Base-by-base conservation (phyloP, 148 eudicot species). In the Spergularia marina region DNA sequence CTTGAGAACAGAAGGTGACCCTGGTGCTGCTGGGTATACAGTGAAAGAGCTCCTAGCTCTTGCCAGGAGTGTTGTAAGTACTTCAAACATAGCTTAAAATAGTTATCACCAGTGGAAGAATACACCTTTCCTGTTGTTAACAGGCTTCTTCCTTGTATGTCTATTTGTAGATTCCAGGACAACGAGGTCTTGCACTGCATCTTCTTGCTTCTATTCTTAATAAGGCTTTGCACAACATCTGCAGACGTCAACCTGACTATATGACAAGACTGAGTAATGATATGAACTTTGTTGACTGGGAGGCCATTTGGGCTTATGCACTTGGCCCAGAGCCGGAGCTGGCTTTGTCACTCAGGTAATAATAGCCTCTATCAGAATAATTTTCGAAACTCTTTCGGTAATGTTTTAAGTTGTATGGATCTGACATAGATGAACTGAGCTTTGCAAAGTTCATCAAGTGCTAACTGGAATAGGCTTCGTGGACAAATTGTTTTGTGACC, bases 251-350 rank as follows among this genome's bases (percentile, higher is more conserved):
- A 74, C 73, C 65, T 75, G 86, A 86, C 56, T 73, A 54, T 68
- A 77, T 70, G 61, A 56, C 74, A 65, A 72, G 10, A 44, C 30
- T 76, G 47, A 77, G 69, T 54, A 61, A 58, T 60, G 81, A 47
- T 61, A 75, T 47, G 39, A 78, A 70, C 58, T 58, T 55, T 71
- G 77, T 76, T 76, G 94, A 96, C 81, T 96, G 98, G 97, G 89
- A 78, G 68, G 99, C 98, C 71, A 75, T 95, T 61, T 95, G 97
- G 98, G 91, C 98, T 72, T 95, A 87, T 85, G 86, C 92, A 55
- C 87, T 95, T 73, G 98, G 98, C 76, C 98, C 98, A 49, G 98
- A 95, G 76, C 98, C 98, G 34, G 99, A 96, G 79, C 91, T 96
- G 79, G 91, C 86, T 72, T 82, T 96, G 83, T 85, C 89, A 61